Percentiles rank a stretch among this genome's conserved stretches.
Conservation (phyloP, 2,329 filamentous ascomycete genomes). For the Aspergillus ibericus region DNA sequence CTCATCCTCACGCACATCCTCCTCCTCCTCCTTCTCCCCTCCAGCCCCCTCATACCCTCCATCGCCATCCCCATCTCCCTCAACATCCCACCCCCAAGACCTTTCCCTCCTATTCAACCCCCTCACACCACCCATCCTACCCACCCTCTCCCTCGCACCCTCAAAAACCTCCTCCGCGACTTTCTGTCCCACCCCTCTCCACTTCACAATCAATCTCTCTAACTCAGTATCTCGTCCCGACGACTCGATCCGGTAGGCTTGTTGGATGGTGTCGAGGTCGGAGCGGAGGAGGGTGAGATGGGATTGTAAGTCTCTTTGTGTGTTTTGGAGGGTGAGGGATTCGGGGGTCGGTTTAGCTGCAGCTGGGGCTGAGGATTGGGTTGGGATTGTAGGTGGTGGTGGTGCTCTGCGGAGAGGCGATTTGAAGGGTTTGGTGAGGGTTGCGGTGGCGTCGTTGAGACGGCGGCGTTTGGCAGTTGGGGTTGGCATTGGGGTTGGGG, state of each 20-base stretch:
- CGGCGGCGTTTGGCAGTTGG: slow-evolving; percentile 59
- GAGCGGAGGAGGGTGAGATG: slow-evolving; percentile 33
- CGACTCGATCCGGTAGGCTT: slow-evolving; percentile 54
- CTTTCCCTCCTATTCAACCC: slow-evolving; percentile 55
- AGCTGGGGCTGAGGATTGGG: neutral
- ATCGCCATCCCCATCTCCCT: slow-evolving; percentile 26
- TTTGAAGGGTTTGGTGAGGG: slow-evolving; percentile 69
- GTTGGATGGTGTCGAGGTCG: slow-evolving; percentile 52
- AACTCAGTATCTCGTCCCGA: slow-evolving; percentile 56
- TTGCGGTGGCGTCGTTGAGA: slow-evolving; percentile 57
- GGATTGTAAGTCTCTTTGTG: slow-evolving; percentile 34
- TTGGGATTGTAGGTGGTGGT: slow-evolving; percentile 7
- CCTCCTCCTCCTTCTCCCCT: slow-evolving; percentile 35
- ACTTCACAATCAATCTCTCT: slow-evolving; percentile 57
- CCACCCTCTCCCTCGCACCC: slow-evolving; percentile 59
- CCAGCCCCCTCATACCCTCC: neutral
- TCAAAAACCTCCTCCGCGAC: slow-evolving; percentile 69
- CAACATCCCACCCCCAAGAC: slow-evolving; percentile 37
- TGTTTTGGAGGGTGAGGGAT: slow-evolving; percentile 32
- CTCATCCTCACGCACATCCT: slow-evolving; percentile 27
- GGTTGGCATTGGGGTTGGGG: neutral
- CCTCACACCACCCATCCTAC: slow-evolving; percentile 62
- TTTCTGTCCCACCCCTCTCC: slow-evolving; percentile 60
- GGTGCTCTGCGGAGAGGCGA: slow-evolving; percentile 61
- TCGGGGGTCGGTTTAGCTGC: slow-evolving; percentile 23